Base-by-base conservation (phyloP, 2,329 filamentous ascomycete species). In the Venturiaceae sp. region DNA sequence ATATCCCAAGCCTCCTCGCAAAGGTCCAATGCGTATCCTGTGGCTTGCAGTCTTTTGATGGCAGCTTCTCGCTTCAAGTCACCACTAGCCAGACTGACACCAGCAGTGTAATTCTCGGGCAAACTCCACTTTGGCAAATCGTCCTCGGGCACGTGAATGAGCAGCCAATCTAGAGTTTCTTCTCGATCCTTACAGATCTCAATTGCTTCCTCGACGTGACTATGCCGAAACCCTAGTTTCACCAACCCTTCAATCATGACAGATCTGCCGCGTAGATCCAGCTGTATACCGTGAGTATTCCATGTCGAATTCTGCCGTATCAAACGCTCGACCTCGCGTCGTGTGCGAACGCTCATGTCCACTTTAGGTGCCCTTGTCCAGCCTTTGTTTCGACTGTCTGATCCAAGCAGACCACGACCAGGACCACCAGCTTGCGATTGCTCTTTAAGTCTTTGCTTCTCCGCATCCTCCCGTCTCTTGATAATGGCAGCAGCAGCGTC, bases 71-170 rank as follows among this genome's bases (percentile, higher is more conserved):
- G 83, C 68, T 84, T 88, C 61, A 96, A 71, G 68, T 96, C 87
- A 6, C 85, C 87, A 55, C 88, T 88, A 1, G 86, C 92, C 63
- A 99, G 85, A 47, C 86, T 90, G 28, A 97, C 86, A 23, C 94
- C 94, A 30, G 92, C 92, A 11, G 88, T 85, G 70, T 99, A 99
- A 61, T 86, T 88, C 72, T 95, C 92, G 0, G 94, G 94, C 44
- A 99, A 76, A 65, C 90, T 90, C 91, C 92, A 97, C 6, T 82
- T 78, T 1, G 94, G 94, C n/a, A 97, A 76, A 66, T 97, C 94
- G 68, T 99, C 94, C 69, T 99, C 94, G 1, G 94, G 94, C 2
- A 99, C 91, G 72, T 99, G 92, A 55, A 97, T 92, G 53, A 99
- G 80, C 16, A 99, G 80, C 94, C 94, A 99, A 70, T 97, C 92